Base-by-base conservation (phyloP, 371 early-diverging fungal genomes). In the Rhizopus stolonifer region DNA sequence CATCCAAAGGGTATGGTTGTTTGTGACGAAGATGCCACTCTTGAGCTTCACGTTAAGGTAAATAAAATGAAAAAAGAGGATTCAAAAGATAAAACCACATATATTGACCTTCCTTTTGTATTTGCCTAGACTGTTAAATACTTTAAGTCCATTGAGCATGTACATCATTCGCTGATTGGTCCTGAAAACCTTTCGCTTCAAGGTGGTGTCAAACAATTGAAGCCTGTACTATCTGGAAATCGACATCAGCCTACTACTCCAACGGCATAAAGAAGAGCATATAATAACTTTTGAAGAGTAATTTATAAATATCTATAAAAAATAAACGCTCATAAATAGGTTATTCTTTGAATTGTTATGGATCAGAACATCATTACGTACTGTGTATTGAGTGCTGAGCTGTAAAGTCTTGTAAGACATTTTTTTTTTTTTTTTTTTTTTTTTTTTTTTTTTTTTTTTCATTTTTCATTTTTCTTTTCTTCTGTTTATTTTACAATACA, bases 101-200 rank as follows among this genome's bases (percentile, higher is more conserved):
- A 42, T 22, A 31, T 21, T 11, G 10, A 1, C 19, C 26, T 48
- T 24, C n/a, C n/a, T n/a, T n/a, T n/a, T n/a, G 31, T 29, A 7
- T 29, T 10, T 14, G 26, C 15, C 8, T 47, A 71, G 80, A 92
- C 93, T 23, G 93, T 92, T 49, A 88, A 89, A 69, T 92, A 93
- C 70, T 93, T 92, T 73, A 91, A 90, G 72, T 85, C 86, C 36
- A 93, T 93, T 56, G 93, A 93, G 60, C 87, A 90, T 74, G 92
- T 92, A 13, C 91, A 92, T 48, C 80, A 88, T 56, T 80, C 88
- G 50, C 72, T 91, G 47, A 86, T 91, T 60, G 91, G 91, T 39
- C 70, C 80, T 31, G 89, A 91, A 54, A 87, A 89, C 65, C 77
- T 91, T 39, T 87, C 88, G 24, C 70, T 91, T 48, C 86, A 88